Conservation (phyloP, 75 land plant genomes). For the Selaginella tamariscina region DNA sequence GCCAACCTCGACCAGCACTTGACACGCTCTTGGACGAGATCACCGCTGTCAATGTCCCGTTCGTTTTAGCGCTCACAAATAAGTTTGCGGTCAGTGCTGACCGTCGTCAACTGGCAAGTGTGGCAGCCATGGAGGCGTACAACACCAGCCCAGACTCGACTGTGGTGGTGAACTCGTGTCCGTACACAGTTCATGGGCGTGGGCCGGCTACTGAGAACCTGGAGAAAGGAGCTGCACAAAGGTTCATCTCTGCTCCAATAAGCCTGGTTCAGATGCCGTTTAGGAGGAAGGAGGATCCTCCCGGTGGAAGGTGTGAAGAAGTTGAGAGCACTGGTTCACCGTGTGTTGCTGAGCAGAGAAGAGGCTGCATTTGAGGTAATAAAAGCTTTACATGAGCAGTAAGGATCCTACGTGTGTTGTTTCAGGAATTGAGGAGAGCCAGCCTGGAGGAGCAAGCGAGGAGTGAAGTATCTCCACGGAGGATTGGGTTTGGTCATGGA, state of each 20-base stretch:
- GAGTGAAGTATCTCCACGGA: conserved; percentile 25
- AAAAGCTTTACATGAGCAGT: too few relatives aligned
- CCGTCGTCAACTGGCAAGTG: conserved; percentile 51
- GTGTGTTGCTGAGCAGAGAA: conserved; percentile 49
- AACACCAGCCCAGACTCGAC: conserved; percentile 43
- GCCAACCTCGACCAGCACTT: conserved; percentile 46
- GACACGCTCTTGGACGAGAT: conserved; percentile 66
- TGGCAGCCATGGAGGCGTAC: conserved; percentile 61
- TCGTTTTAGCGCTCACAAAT: conserved; percentile 81
- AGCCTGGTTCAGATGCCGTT: conserved; percentile 57
- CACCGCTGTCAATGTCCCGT: conserved; percentile 57
- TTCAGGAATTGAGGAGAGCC: conserved; percentile 57
- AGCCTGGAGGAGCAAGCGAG: conserved; percentile 40
- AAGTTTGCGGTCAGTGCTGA: conserved; percentile 94
- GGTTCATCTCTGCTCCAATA: conserved; percentile 41
- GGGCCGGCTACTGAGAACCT: conserved; percentile 14
- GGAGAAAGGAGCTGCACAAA: conserved; percentile 28
- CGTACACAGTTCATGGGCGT: conserved; percentile 40
- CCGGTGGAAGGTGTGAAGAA: conserved; percentile 64
- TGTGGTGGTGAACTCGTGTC: conserved; percentile 64
- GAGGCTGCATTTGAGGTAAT: conserved; percentile 66
- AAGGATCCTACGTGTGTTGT: too few relatives aligned
- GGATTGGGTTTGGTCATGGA: conserved; percentile 28
- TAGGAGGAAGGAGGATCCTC: conserved; percentile 42
- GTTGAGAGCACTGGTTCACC: conserved; percentile 47